Conservation (phyloP, 495 filamentous ascomycete species). For the Lasiosphaeris hirsuta region DNA sequence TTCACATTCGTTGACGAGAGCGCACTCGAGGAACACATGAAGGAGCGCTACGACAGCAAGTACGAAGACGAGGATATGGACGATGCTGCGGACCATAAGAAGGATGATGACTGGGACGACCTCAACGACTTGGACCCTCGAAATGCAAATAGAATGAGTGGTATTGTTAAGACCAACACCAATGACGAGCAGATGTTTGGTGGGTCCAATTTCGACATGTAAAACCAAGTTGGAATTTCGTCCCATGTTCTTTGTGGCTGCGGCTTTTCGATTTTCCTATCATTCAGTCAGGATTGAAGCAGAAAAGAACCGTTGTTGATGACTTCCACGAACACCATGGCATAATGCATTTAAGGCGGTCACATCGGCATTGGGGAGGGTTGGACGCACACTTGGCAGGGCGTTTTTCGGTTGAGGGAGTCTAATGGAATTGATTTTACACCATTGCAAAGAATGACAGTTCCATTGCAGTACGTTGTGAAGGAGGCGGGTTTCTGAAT, state of each 20-base stretch:
- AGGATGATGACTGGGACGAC: slow-evolving; percentile 49
- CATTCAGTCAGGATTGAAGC: slow-evolving; percentile 12
- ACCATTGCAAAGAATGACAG: slow-evolving; percentile 15
- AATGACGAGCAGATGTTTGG: slow-evolving; percentile 72
- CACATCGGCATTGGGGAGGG: slow-evolving; percentile 21
- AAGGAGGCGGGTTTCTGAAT: background rate
- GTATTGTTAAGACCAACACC: slow-evolving; percentile 62
- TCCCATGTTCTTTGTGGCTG: slow-evolving; percentile 14
- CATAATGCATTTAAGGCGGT: slow-evolving; percentile 33
- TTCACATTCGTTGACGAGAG: slow-evolving; percentile 99
- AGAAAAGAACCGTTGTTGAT: slow-evolving; percentile 24
- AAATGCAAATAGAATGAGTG: slow-evolving; percentile 65
- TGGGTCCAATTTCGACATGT: slow-evolving; percentile 64
- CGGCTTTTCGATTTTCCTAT: background rate
- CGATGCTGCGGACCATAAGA: slow-evolving; percentile 45
- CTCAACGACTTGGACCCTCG: slow-evolving; percentile 41
- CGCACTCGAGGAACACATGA: slow-evolving; percentile 86
- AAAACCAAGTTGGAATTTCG: slow-evolving; percentile 14
- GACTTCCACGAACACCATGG: slow-evolving; percentile 23
- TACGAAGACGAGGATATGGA: slow-evolving; percentile 63
- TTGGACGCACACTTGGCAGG: slow-evolving; percentile 19
- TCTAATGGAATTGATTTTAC: slow-evolving; percentile 15
- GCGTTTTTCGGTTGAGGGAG: slow-evolving; percentile 23
- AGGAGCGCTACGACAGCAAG: slow-evolving; percentile 55
- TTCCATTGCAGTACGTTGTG: background rate